Base-by-base conservation (phyloP, 2,329 filamentous ascomycete species). In the Neonectria faginata region DNA sequence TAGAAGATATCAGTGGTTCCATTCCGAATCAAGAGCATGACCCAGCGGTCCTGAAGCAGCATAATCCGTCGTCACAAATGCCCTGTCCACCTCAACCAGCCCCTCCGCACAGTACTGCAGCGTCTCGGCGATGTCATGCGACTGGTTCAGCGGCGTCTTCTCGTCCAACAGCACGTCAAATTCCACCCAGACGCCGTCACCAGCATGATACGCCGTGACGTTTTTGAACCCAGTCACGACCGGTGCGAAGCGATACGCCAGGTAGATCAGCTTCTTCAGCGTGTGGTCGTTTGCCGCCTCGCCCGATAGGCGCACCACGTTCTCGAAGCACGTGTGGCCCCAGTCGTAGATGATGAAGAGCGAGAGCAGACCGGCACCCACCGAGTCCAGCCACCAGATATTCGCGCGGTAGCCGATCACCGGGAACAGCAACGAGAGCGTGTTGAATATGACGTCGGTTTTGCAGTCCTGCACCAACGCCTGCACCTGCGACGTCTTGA, bases 401-500 rank as follows among this genome's bases (percentile, higher is more conserved):
- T 86, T 74, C 4, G 85, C 80, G 53, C 85, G 81, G 69, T 85
- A 81, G 7, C 89, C 89, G 54, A 91, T 74, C 1, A 96, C 84
- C 0, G 93, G 93, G 73, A 97, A 97, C n/a, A 95, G 85, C 71
- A 97, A 93, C 48, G 91, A 93, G 69, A 95, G 93, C 0, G 88
- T 89, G 80, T 97, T 97, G 85, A 97, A 97, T 20, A 96, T 88
- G 10, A 97, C 91, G 72, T 97, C 91, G 0, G 91, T 90, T 73
- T 82, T 79, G 62, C 76, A 78, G 11, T 78, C 76, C 14, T 78
- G 76, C 0, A 78, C 75, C 11, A 91, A 77, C 0, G 93, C 92
- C 74, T 94, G 93, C 0, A 97, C 93, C 66, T 90, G 92, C 5
- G 90, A 92, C 76, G 95, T 95, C 73, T 90, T 91, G 71, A 97